Conservation (phyloP, 306 rosid species). For the Quercus gilva region DNA sequence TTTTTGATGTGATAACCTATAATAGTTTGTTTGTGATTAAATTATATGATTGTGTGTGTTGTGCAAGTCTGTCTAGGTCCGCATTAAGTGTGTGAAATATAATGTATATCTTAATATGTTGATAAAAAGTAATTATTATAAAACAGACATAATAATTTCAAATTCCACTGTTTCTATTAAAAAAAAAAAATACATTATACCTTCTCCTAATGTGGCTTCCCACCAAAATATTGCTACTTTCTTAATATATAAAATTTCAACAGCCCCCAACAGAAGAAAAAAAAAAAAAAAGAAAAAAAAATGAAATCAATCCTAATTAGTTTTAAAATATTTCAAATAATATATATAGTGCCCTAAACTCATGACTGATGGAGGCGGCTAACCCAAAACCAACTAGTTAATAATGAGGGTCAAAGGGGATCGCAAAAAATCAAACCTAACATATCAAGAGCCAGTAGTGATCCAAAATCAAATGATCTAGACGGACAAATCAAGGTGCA, state of each 20-base stretch:
- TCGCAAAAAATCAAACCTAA: background rate
- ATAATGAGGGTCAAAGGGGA: background rate
- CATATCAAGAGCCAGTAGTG: background rate
- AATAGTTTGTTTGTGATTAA: too few relatives aligned
- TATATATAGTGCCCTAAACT: background rate
- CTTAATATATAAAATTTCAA: background rate
- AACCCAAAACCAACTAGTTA: background rate
- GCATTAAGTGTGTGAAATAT: too few relatives aligned
- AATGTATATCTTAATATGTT: too few relatives aligned
- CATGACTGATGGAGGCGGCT: background rate
- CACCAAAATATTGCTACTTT: background rate
- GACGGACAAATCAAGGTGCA: background rate
- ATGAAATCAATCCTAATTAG: too few relatives aligned
- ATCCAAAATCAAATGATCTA: slow-evolving; percentile 1
- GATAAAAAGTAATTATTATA: too few relatives aligned
- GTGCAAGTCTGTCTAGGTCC: too few relatives aligned
- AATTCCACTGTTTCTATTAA: too few relatives aligned
- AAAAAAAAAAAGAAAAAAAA: too few relatives aligned
- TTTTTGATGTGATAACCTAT: too few relatives aligned
- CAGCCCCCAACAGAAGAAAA: too few relatives aligned
- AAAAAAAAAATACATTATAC: background rate
- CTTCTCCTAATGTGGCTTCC: background rate
- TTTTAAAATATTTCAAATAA: background rate
- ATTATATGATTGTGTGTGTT: too few relatives aligned
- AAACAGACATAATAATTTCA: too few relatives aligned